Base-by-base conservation (phyloP, 2,329 filamentous ascomycete genomes). In the Cadophora sp. region DNA sequence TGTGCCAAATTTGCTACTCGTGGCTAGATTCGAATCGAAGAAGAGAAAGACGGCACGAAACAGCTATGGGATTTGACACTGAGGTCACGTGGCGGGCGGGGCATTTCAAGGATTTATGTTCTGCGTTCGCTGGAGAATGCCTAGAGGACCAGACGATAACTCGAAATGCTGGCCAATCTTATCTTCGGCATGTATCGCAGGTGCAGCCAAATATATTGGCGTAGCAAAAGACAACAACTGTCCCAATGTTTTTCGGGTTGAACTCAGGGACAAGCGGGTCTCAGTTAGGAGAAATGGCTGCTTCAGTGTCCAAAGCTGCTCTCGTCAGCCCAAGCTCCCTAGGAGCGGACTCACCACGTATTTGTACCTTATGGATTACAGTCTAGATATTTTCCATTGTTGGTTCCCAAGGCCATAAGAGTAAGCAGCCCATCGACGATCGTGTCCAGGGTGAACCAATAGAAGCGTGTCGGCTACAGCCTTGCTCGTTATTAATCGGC, bases 351-450 rank as follows among this genome's bases (percentile, higher is more conserved):
- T 22, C n/a, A 2, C n/a, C 43, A n/a, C 11, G n/a, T 48, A 48
- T 48, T 48, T 22, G 6, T 22, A 22, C 8, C 7, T n/a, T 8
- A 22, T 8, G 7, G n/a, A 48, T 22, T 22, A 6, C 43, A 48
- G n/a, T n/a, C 43, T 9, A 48, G n/a, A 22, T 48, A 48, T 48
- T 48, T 22, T n/a, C 12, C 14, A 43, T 43, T 19, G 34, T 40
- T 40, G 19, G 12, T 43, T 5, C 31, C 22, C n/a, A 37, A 43
- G 22, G 16, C 22, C 43, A 34, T 6, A 27, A 40, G 9, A 22
- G 56, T 43, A 59, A 59, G 56, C 56, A 59, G 43, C n/a, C 34
- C 56, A 59, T 59, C 51, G 56, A 59, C 56, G 56, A 40, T 59
- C 34, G 8, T 58, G 29, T 37, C 31, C 34, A 37, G 4, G 8